Base-by-base conservation (phyloP, 2,329 filamentous ascomycete genomes). In the Cercospora sp. region DNA sequence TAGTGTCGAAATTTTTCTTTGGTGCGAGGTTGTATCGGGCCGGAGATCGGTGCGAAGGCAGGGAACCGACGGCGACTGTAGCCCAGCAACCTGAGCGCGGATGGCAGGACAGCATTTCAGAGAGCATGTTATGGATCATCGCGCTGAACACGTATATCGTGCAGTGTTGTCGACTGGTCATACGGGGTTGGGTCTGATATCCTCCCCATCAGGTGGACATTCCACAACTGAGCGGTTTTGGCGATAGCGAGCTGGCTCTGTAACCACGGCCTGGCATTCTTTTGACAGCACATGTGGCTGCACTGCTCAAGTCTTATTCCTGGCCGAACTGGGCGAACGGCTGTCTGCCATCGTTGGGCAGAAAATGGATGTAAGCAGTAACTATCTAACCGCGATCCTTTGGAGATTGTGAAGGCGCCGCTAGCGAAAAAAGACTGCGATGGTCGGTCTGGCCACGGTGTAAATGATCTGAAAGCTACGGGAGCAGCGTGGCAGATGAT, bases 371-470 rank as follows among this genome's bases (percentile, higher is more conserved):
- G 92, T 97, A 81, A 86, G 90, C 92, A 93, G 89, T 88, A 88
- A 88, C 93, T 97, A 97, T 97, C 93, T 97, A 97, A 94, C 93
- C 86, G 90, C 89, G 90, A 88, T 86, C 91, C 90, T 91, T 92
- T 72, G 69, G 55, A 57, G 61, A 78, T 80, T 79, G 82, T 82
- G 87, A 91, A 93, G 92, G 91, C 90, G 90, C 91, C 88, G 93
- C 91, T 97, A 97, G 94, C 94, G 94, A 97, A 93, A 65, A 93
- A 92, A 91, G 91, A 90, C 91, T 92, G 91, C 89, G 83, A 80
- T 78, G 75, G 78, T 91, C 84, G 80, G 79, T 97, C 91, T 97
- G 80, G 92, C 92, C 94, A 95, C 89, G 84, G 21, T 82, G 82
- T 88, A 86, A 95, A 97, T 97, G 94, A 89, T 94, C 93, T 92